These are phyloP conservation scores for Phaeodactylum tricornutum DNA, from an alignment of 108 stramenopile species.

Conservation along the genomic window DNA sequence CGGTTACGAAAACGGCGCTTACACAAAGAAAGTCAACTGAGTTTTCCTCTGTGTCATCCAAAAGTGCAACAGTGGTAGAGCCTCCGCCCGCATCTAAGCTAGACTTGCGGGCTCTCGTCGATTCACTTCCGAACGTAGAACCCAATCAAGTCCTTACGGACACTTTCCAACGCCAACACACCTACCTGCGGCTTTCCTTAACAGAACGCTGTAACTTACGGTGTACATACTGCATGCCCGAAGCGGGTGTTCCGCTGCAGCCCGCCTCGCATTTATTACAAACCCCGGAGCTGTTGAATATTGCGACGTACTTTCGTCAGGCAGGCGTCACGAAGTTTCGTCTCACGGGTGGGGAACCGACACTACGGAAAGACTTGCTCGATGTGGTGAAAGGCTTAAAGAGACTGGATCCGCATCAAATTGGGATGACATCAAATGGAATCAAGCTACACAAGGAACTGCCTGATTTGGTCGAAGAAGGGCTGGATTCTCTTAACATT, in stretches of 20 bases:
- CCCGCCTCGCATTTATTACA: slow-evolving; percentile 62
- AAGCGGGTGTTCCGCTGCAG: slow-evolving; percentile 81
- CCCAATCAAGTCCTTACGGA: slow-evolving; percentile 43
- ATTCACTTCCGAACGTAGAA: background rate
- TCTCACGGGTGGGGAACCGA: slow-evolving; percentile 94
- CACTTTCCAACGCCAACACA: slow-evolving; percentile 80
- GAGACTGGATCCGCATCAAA: slow-evolving; percentile 31
- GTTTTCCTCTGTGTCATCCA: no score
- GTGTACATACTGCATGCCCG: slow-evolving; percentile 98
- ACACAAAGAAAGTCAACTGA: no score
- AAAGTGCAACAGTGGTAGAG: no score
- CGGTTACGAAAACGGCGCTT: no score
- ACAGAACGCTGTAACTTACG: slow-evolving; percentile 96
- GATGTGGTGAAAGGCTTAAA: slow-evolving; percentile 49
- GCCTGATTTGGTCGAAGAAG: slow-evolving; percentile 68
- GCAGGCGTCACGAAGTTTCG: slow-evolving; percentile 76
- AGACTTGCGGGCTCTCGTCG: background rate
- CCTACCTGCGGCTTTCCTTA: slow-evolving; percentile 91
- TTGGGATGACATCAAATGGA: slow-evolving; percentile 98
- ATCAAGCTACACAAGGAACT: slow-evolving; percentile 67
- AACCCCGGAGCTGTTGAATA: slow-evolving; percentile 70
- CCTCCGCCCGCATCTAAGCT: slow-evolving; percentile 1
- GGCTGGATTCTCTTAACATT: slow-evolving; percentile 89
- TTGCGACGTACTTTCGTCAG: slow-evolving; percentile 67
- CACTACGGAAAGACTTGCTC: slow-evolving; percentile 73